Evolutionary conservation across 495 filamentous ascomycete species (phyloP), one percentile per base, ranked within the genome.

Genomic region (Pseudevernia furfuracea): DNA sequence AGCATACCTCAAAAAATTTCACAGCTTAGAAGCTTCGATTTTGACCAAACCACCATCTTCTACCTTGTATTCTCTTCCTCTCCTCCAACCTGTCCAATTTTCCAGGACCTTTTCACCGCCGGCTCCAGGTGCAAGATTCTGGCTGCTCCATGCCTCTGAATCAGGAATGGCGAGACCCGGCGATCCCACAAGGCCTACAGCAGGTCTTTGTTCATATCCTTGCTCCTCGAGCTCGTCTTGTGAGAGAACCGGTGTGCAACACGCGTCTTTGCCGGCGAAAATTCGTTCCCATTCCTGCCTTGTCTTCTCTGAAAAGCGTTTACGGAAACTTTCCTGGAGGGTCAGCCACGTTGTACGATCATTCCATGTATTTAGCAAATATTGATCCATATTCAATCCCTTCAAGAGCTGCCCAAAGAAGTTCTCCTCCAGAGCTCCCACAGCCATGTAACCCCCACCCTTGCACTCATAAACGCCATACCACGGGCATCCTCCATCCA

Each of bases 211-310:
- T 64, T 95, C 88, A 66, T 85, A 91, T 8, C 80, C 78, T 37
- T 78, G 72, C n/a, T 75, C 72, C 71, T 89, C 83, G 62, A 96
- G 76, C 75, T 96, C 92, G 0, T 48, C 67, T 69, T 89, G 87
- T 52, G 84, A 85, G 59, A 96, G 74, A 4, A 97, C 89, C 3
- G 93, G 92, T 28, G 91, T 92, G 62, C 89, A 91, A 73, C 93
- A 97, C 12, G 93, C 92, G 79, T 97, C 93, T 0, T 85, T 93
- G 23, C 88, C 89, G 69, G 94, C 88, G 73, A 96, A 97, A 4
- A 95, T 74, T 9, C 60, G 68, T 74, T 96, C 92, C 93, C 93
- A 97, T 73, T 96, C 89, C 0, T 69, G 70, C 30, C 93, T 80
- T 15, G 87, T 90, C 75, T 87, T 95, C 61, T 80, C 75, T 74